A percentile compares a stretch with the other conserved stretches of the same genome.
Evolutionary conservation across 1,284 basidiomycete species (phyloP).

Genomic region (Irpex sp.): DNA sequence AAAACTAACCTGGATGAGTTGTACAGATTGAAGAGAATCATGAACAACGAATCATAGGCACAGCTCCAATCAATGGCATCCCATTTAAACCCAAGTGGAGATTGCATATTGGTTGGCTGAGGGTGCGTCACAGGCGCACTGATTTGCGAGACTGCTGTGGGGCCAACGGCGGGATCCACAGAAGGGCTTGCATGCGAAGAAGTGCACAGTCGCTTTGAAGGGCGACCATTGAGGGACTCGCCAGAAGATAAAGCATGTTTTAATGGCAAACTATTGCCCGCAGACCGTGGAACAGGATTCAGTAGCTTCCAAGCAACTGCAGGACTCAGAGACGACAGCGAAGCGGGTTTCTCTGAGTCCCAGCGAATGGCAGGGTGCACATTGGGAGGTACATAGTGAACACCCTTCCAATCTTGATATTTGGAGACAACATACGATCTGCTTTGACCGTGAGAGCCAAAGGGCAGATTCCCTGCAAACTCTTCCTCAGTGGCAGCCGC

Average conservation of each 20-base stretch:
- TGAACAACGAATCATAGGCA: background rate
- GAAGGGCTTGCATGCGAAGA: background rate
- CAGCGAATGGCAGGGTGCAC: background rate
- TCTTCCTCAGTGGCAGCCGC: background rate
- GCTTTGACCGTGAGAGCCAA: background rate
- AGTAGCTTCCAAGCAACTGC: background rate
- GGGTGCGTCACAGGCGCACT: too few relatives aligned
- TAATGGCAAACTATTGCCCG: background rate
- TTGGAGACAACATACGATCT: background rate
- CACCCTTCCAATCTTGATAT: background rate
- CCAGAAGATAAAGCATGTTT: background rate
- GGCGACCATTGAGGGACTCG: background rate
- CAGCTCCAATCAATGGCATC: background rate
- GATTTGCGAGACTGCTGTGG: too few relatives aligned
- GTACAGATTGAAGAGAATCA: background rate
- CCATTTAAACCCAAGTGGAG: background rate
- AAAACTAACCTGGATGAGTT: background rate
- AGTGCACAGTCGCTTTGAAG: background rate
- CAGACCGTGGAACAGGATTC: background rate
- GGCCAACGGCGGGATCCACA: background rate
- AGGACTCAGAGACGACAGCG: background rate
- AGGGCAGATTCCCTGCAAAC: background rate
- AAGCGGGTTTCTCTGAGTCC: background rate
- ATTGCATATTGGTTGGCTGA: background rate
- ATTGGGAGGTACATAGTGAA: background rate